A percentile compares a stretch with the other conserved stretches of the same genome.
phyloP scores from a whole-genome alignment of 768 basidiomycete species.

The Arthromyces matolae region DNA sequence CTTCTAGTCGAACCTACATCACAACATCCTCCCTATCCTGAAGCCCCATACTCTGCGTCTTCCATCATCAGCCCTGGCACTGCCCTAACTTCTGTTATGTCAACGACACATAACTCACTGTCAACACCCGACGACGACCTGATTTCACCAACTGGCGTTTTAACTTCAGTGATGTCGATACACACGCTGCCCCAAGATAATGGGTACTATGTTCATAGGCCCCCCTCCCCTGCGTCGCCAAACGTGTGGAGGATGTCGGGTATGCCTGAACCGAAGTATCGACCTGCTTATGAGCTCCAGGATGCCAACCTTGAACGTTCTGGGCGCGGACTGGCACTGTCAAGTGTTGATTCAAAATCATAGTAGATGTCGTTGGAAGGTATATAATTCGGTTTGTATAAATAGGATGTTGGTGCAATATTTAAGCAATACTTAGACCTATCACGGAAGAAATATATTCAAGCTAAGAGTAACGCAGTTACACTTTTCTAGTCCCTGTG shows the following conservation, averaged over 20 bases:
- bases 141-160: conserved; percentile 25
- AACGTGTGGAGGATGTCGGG: conserved; percentile 12
- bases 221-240: conserved; percentile 2
- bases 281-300: conserved; percentile 76
- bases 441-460: no score
- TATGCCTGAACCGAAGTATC: conserved; percentile 40
- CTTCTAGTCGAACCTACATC: conserved; percentile 41
- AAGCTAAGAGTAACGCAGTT: no score
- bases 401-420: no score
- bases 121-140: conserved; percentile 12
- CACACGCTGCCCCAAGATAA: conserved; percentile 20
- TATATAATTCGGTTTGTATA: no score
- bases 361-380: not conserved
- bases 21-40: conserved; percentile 7
- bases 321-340: conserved; percentile 42
- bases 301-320: conserved; percentile 75
- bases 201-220: not conserved
- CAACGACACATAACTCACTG: conserved; percentile 16
- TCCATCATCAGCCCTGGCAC: conserved; percentile 23
- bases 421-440: no score
- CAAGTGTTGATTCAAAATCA: not conserved
- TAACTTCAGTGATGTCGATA: conserved; percentile 28
- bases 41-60: conserved; percentile 18
- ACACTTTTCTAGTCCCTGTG: no score
- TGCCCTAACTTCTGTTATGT: conserved; percentile 22